Conservation (phyloP, 495 filamentous ascomycete genomes). For the Friedmanniomyces simplex region DNA sequence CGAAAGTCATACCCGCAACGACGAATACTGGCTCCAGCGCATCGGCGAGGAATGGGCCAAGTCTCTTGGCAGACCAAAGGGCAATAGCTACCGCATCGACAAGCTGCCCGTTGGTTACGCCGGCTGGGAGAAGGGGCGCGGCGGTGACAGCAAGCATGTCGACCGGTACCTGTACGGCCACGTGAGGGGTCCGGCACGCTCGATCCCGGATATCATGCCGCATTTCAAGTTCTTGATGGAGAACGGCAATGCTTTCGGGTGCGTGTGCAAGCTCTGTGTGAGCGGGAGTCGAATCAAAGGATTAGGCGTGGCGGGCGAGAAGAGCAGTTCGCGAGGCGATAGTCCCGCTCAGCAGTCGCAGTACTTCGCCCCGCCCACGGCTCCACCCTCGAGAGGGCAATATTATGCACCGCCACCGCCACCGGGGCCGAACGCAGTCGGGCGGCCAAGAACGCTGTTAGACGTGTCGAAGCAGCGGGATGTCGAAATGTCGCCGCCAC, state of each 20-base stretch:
- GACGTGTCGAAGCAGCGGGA: not conserved
- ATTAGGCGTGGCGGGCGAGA: not conserved
- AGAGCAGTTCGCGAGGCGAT: not conserved
- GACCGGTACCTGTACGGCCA: constrained; percentile 49
- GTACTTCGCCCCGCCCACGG: not conserved
- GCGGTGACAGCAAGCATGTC: constrained; percentile 24
- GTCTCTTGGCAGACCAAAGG: constrained; percentile 9
- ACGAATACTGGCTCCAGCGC: constrained; percentile 13
- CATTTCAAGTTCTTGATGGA: constrained; percentile 51
- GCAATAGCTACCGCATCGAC: constrained; percentile 42
- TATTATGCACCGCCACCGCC: not conserved
- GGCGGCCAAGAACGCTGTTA: no score
- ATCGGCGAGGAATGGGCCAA: constrained; percentile 17
- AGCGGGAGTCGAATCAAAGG: not conserved
- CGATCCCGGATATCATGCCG: constrained; percentile 42
- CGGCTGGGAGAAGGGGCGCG: constrained; percentile 38
- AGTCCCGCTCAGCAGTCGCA: not conserved
- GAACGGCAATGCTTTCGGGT: constrained; percentile 32
- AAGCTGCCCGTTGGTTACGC: constrained; percentile 46
- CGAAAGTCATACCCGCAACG: constrained; percentile 10
- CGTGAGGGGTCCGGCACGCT: constrained; percentile 43
- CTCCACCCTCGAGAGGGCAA: not conserved
- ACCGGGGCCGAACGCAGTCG: not conserved
- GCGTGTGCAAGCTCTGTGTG: constrained; percentile 32
- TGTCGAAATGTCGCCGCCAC: not conserved